Conservation (phyloP, 768 basidiomycete species). For the Tricholoma flavovirens region DNA sequence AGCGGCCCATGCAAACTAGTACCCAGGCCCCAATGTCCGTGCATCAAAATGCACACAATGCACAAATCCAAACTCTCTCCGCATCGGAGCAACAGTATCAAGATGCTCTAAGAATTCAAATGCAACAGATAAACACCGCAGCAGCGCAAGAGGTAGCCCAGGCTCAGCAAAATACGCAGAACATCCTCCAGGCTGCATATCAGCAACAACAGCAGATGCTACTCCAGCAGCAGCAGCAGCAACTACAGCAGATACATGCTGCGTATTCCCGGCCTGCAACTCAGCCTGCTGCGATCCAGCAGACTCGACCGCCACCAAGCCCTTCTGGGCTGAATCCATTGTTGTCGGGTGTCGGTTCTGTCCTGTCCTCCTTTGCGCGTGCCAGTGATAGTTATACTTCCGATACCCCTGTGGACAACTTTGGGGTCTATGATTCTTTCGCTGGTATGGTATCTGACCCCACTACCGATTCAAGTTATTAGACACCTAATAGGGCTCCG, state of each 20-base stretch:
- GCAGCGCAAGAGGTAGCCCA: neutral
- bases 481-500: neutral
- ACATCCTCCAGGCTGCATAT: neutral
- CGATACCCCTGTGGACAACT: neutral
- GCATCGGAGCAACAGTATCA: neutral
- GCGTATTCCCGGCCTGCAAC: neutral
- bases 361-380: neutral
- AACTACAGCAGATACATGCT: slow-evolving; percentile 4
- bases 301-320: neutral
- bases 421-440: neutral
- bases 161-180: slow-evolving; percentile 4
- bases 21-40: neutral
- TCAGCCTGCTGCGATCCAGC: neutral
- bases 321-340: neutral
- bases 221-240: neutral
- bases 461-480: neutral
- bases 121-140: neutral
- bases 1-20: slow-evolving; percentile 1
- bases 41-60: neutral
- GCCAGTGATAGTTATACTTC: neutral
- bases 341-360: slow-evolving; percentile 2
- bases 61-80: neutral
- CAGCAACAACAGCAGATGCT: neutral
- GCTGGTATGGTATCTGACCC: neutral
- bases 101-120: slow-evolving; percentile 1